These are phyloP conservation scores for Ogataea chonburiensis DNA, from an alignment of 805 yeast species.

Conservation along the genomic window DNA sequence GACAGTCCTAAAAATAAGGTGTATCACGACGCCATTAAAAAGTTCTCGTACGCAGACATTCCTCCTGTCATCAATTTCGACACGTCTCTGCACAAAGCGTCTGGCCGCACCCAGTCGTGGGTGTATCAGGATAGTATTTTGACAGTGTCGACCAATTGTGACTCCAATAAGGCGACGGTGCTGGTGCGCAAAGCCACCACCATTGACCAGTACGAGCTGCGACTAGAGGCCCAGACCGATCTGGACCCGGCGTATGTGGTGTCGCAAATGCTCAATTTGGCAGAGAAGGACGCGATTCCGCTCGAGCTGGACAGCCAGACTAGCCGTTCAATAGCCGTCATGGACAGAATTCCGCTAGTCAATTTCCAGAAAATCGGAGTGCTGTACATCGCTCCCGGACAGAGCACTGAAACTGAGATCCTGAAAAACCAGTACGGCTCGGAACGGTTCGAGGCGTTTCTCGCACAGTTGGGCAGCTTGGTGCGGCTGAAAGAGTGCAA, in stretches of 20 bases:
- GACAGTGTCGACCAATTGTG: conserved; percentile 51
- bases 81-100: conserved; percentile 16
- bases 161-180: conserved; percentile 51
- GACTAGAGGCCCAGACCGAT: conserved; percentile 12
- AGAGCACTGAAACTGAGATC: conserved; percentile 60
- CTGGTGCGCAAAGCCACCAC: conserved; percentile 69
- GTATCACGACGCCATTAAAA: conserved; percentile 61
- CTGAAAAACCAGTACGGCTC: conserved; percentile 67
- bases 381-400: conserved; percentile 69
- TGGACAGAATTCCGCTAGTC: conserved; percentile 76
- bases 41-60: conserved; percentile 62
- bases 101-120: conserved; percentile 46
- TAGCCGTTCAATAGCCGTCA: conserved; percentile 52
- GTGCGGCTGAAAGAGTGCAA: conserved; percentile 55
- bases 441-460: conserved; percentile 54
- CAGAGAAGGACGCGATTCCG: conserved; percentile 20
- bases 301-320: conserved; percentile 34
- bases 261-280: conserved; percentile 19
- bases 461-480: conserved; percentile 57
- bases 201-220: conserved; percentile 42
- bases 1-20: conserved; percentile 51
- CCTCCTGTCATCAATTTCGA: conserved; percentile 18
- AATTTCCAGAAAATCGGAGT: conserved; percentile 79
- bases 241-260: conserved; percentile 25
- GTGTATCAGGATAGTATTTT: conserved; percentile 56